Evolutionary conservation across 805 yeast species (phyloP).

Genomic region (Spathaspora arborariae): DNA sequence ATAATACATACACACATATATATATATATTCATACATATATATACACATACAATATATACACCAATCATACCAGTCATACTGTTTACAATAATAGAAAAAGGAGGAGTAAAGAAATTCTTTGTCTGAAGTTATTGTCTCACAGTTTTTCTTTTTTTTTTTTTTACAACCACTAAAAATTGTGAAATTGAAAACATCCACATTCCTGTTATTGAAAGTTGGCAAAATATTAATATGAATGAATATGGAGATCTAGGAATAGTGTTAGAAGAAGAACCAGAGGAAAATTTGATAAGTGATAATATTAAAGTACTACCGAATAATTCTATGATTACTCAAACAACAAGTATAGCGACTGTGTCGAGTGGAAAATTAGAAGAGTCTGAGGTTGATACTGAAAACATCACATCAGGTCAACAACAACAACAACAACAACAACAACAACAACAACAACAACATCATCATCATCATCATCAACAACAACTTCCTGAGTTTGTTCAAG

Average conservation of each 20-base stretch:
- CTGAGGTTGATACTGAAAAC: not conserved
- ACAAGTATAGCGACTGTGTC: not conserved
- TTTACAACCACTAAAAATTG: too few species aligned
- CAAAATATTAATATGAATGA: constrained; percentile 2
- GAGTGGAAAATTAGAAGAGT: not conserved
- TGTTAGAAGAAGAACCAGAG: constrained; percentile 26
- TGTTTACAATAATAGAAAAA: too few species aligned
- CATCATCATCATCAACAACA: not conserved
- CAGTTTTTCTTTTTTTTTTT: too few species aligned
- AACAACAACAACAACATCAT: not conserved
- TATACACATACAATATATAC: too few species aligned
- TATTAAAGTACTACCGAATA: not conserved
- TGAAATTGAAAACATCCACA: not conserved
- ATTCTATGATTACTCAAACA: not conserved
- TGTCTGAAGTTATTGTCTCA: too few species aligned
- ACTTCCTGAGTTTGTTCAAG: too few species aligned
- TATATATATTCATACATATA: too few species aligned
- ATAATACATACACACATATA: too few species aligned
- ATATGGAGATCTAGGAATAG: constrained; percentile 28
- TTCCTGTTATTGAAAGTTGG: not conserved
- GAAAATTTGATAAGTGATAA: not conserved
- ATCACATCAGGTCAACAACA: not conserved
- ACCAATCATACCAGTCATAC: too few species aligned
- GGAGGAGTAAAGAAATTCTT: too few species aligned
- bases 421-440: not conserved